These are phyloP conservation scores for Phytophthora europaea DNA, from an alignment of 352 stramenopile species.

Conservation along the genomic window DNA sequence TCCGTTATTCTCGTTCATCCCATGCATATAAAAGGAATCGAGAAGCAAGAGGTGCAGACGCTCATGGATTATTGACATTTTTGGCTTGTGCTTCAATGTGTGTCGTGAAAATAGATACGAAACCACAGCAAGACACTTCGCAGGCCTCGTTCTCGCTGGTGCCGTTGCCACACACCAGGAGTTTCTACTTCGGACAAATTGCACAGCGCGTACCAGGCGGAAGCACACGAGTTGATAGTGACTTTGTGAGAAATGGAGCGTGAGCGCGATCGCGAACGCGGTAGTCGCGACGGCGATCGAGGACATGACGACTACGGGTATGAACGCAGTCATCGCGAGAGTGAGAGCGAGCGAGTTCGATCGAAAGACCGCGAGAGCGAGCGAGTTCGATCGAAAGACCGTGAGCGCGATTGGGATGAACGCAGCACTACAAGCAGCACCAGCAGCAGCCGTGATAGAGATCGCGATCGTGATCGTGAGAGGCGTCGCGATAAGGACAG, in stretches of 20 bases:
- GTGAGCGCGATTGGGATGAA: constrained; percentile 46
- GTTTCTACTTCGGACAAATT: constrained; percentile 35
- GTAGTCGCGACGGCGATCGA: constrained; percentile 32
- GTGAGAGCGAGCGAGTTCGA: constrained; percentile 34
- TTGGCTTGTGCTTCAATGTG: constrained; percentile 6
- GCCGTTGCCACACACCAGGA: constrained; percentile 22
- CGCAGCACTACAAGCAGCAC: constrained; percentile 40
- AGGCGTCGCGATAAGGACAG: constrained; percentile 32
- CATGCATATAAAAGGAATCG: constrained; percentile 17
- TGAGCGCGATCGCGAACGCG: constrained; percentile 42
- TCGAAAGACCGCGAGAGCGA: constrained; percentile 31
- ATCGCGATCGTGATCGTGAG: constrained; percentile 39
- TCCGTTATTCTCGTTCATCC: constrained; percentile 25
- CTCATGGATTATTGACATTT: constrained; percentile 8
- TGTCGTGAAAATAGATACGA: constrained; percentile 43
- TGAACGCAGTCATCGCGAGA: constrained; percentile 35
- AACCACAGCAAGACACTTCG: constrained; percentile 33
- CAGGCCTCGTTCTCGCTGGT: constrained; percentile 1
- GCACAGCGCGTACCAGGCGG: constrained; percentile 7
- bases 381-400: constrained; percentile 34
- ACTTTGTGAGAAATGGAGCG: constrained; percentile 43
- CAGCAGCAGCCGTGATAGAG: constrained; percentile 39
- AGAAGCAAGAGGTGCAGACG: neutral
- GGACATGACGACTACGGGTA: constrained; percentile 23
- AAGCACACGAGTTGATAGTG: constrained; percentile 17